Conservation (phyloP, 1,284 basidiomycete species). For the Marasmius sp. region DNA sequence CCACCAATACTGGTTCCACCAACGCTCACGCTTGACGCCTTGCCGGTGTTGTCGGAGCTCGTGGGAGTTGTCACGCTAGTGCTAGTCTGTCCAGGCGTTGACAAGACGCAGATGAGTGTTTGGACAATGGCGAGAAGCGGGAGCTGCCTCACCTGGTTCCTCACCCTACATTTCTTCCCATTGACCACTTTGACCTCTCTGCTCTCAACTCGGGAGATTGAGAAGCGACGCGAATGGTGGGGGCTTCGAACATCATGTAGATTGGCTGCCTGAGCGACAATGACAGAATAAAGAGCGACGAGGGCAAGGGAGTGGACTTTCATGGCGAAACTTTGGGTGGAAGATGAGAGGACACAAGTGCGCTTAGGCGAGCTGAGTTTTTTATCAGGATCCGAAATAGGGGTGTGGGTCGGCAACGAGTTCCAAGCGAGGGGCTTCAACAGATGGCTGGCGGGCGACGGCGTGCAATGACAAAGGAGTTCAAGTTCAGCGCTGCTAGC, state of each 20-base stretch:
- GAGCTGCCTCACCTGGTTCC: background rate
- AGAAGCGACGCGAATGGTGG: constrained; percentile 24
- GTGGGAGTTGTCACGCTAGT: background rate
- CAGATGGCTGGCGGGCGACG: too few relatives aligned
- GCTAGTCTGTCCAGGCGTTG: background rate
- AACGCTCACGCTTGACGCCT: background rate
- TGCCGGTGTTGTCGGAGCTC: background rate
- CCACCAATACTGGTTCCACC: constrained; percentile 5
- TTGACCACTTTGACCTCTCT: background rate
- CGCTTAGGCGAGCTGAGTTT: background rate
- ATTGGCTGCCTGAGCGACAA: constrained; percentile 37
- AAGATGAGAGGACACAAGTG: constrained; percentile 15
- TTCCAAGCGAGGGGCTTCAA: too few relatives aligned
- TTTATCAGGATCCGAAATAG: too few relatives aligned
- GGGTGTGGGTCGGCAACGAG: too few relatives aligned
- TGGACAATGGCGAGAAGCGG: background rate
- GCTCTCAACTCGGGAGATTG: constrained; percentile 7
- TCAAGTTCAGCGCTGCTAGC: too few relatives aligned
- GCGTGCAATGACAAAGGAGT: too few relatives aligned
- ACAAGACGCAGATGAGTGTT: background rate
- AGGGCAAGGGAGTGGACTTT: constrained; percentile 36
- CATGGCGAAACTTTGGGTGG: constrained; percentile 24
- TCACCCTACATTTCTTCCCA: background rate
- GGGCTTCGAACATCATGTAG: constrained; percentile 31
- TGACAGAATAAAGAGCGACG: constrained; percentile 36